Percentiles rank a stretch among this genome's conserved stretches.
Evolutionary conservation across 176 grass and related monocot genomes (phyloP).

Genomic region (Pontederia paniculata): DNA sequence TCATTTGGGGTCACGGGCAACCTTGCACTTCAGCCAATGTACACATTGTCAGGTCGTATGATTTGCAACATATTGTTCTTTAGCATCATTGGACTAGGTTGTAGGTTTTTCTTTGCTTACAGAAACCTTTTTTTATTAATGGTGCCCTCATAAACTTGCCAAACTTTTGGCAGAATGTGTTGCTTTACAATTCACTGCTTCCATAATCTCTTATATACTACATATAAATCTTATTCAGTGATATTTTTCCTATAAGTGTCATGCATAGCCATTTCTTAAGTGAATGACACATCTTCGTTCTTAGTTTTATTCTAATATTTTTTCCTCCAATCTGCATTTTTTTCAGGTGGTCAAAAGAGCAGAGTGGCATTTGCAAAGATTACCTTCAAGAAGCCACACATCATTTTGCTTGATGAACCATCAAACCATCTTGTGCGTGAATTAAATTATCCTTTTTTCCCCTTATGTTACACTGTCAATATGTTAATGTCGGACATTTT

Average conservation of each 20-base stretch:
- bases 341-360: slow-evolving; percentile 93
- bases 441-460: not conserved
- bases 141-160: too few relatives aligned
- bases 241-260: too few relatives aligned
- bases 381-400: slow-evolving; percentile 96
- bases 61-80: not conserved
- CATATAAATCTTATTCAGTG: too few relatives aligned
- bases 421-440: slow-evolving; percentile 92
- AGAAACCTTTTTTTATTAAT: not conserved
- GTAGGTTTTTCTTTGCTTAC: not conserved
- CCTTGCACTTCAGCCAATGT: slow-evolving; percentile 92
- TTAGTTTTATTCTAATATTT: slow-evolving; percentile 4
- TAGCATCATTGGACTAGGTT: not conserved
- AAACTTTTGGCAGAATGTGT: too few relatives aligned
- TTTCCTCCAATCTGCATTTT: not conserved
- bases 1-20: slow-evolving; percentile 80
- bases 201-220: too few relatives aligned
- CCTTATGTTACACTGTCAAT: not conserved
- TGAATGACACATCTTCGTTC: not conserved
- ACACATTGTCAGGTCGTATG: slow-evolving; percentile 69
- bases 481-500: too few relatives aligned
- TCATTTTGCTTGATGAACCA: slow-evolving; percentile 89
- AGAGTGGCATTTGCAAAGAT: slow-evolving; percentile 93
- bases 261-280: not conserved
- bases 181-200: too few relatives aligned